Evolutionary conservation across 495 filamentous ascomycete genomes (phyloP).

Genomic region (Xylaria telfairii): DNA sequence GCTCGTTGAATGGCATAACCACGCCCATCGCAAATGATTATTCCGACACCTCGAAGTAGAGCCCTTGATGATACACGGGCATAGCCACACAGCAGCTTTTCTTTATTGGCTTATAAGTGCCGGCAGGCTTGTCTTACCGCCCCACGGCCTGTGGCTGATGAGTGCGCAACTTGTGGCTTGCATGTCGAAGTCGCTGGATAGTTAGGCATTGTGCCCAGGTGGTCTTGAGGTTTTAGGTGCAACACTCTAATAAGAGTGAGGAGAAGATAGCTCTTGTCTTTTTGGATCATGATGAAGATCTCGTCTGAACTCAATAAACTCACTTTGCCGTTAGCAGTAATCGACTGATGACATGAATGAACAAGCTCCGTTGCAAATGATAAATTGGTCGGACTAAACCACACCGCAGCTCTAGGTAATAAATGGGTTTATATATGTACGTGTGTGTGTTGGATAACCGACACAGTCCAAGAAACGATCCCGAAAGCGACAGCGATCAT

Average conservation of each 20-base stretch:
- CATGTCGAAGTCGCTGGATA: no score
- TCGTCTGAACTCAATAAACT: background rate
- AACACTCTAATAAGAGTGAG: background rate
- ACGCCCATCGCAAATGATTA: constrained; percentile 9
- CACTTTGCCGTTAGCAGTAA: background rate
- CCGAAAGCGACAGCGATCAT: constrained; percentile 6
- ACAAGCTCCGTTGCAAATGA: background rate
- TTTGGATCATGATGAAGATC: background rate
- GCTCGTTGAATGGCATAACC: background rate
- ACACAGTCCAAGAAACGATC: background rate
- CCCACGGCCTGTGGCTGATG: constrained; percentile 18
- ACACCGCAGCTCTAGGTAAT: background rate
- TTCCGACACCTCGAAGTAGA: background rate
- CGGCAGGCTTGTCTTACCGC: background rate
- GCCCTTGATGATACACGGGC: constrained; percentile 3
- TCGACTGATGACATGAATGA: background rate
- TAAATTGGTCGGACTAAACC: background rate
- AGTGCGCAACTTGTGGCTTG: background rate
- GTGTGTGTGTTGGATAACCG: background rate
- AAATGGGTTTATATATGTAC: background rate
- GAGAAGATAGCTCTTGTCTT: background rate
- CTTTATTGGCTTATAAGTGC: background rate
- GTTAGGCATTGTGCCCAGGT: no score
- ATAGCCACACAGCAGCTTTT: constrained; percentile 7
- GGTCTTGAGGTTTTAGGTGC: background rate